These are phyloP conservation scores for Camelina laxa DNA, from an alignment of 345 rosid genomes.

Conservation along the genomic window DNA sequence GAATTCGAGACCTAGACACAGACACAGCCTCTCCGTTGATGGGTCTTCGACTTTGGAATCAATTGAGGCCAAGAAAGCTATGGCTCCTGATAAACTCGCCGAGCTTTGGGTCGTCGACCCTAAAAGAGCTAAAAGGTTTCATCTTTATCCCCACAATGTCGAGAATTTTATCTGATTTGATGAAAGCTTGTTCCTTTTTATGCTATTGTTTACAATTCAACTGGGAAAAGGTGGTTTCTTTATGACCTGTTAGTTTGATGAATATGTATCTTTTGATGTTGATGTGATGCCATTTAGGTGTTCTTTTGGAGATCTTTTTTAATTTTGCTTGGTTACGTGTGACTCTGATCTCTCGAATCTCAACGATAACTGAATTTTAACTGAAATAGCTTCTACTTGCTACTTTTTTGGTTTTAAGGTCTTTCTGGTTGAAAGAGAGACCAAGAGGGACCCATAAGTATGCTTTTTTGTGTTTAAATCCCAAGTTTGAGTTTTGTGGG, in stretches of 20 bases:
- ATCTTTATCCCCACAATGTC: neutral
- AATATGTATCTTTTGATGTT: constrained; percentile 19
- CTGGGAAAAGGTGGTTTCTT: constrained; percentile 28
- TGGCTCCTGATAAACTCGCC: constrained; percentile 91
- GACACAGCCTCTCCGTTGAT: constrained; percentile 84
- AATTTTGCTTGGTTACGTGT: constrained; percentile 20
- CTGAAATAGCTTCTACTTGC: constrained; percentile 30
- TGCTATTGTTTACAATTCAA: constrained; percentile 15
- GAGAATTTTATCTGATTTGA: neutral
- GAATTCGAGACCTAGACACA: constrained; percentile 58
- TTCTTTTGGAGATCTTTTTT: constrained; percentile 14
- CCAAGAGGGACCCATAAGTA: constrained; percentile 45
- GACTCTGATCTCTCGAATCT: constrained; percentile 28
- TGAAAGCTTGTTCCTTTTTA: constrained; percentile 2
- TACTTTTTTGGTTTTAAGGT: constrained; percentile 24
- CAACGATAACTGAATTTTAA: constrained; percentile 30
- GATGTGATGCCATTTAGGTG: constrained; percentile 28
- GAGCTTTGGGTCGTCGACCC: constrained; percentile 88
- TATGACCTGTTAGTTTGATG: constrained; percentile 9
- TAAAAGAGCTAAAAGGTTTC: constrained; percentile 88
- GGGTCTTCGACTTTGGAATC: constrained; percentile 65
- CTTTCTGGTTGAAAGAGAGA: constrained; percentile 13
- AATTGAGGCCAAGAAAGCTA: constrained; percentile 91
- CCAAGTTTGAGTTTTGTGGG: constrained; percentile 15
- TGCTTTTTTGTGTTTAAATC: constrained; percentile 27